Conservation (phyloP, 768 basidiomycete genomes). For the Tricholoma terreum region DNA sequence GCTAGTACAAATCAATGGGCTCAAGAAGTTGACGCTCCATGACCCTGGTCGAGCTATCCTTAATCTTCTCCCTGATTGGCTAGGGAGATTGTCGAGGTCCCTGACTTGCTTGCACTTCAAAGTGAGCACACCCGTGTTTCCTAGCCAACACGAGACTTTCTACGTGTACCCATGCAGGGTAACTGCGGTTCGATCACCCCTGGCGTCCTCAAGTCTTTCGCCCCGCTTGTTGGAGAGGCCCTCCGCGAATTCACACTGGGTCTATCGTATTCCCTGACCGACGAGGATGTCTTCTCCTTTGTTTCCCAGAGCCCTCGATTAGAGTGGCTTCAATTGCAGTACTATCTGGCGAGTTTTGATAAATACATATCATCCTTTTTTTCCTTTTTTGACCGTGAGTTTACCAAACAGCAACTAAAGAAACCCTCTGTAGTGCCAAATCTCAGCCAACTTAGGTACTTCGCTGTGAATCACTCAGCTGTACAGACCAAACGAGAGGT, state of each 20-base stretch:
- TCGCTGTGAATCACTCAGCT: slow-evolving; percentile 28
- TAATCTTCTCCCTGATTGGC: slow-evolving; percentile 43
- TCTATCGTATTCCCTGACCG: slow-evolving; percentile 55
- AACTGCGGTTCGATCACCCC: slow-evolving; percentile 67
- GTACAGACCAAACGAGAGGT: slow-evolving; percentile 17
- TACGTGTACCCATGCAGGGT: slow-evolving; percentile 30
- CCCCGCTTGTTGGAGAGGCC: slow-evolving; percentile 33
- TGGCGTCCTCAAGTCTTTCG: slow-evolving; percentile 47
- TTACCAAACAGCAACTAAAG: slow-evolving; percentile 42
- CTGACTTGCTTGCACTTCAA: slow-evolving; percentile 40
- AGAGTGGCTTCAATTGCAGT: slow-evolving; percentile 38
- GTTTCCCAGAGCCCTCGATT: slow-evolving; percentile 40
- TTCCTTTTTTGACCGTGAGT: no score
- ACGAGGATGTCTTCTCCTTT: slow-evolving; percentile 50
- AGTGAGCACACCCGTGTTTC: slow-evolving; percentile 25
- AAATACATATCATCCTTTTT: background rate
- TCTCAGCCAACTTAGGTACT: slow-evolving; percentile 26
- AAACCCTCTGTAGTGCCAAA: slow-evolving; percentile 18
- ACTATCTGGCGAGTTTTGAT: slow-evolving; percentile 45
- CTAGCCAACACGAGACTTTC: background rate
- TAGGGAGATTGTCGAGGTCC: slow-evolving; percentile 30
- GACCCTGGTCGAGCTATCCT: slow-evolving; percentile 41
- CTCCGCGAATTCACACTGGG: slow-evolving; percentile 45
- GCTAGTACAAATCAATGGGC: slow-evolving; percentile 25
- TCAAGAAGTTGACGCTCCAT: slow-evolving; percentile 29